phyloP scores from a whole-genome alignment of 2,329 filamentous ascomycete species.

The Purpureocillium takamizusanense region DNA sequence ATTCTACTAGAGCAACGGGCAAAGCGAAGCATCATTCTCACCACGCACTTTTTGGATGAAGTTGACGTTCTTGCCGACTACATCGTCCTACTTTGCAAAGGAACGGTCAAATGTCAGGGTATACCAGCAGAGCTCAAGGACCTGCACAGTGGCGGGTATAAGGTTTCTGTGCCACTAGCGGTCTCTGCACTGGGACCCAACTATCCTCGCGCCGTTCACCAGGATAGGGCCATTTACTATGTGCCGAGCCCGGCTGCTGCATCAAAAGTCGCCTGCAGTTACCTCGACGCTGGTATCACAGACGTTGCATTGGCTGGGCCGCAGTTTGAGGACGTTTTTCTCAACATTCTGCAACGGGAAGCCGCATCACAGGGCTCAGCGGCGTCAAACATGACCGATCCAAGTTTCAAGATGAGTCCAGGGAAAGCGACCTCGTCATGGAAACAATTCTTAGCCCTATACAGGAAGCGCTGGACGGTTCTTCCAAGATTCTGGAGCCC shows the following conservation, averaged over 20 bases:
- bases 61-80: constrained; percentile 60
- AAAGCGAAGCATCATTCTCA: constrained; percentile 54
- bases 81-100: constrained; percentile 57
- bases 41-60: constrained; percentile 64
- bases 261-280: constrained; percentile 23
- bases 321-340: constrained; percentile 23
- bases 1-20: constrained; percentile 57
- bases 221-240: constrained; percentile 46
- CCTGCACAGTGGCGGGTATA: constrained; percentile 53
- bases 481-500: too few species aligned
- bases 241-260: constrained; percentile 27
- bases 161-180: constrained; percentile 34
- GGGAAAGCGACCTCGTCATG: too few species aligned
- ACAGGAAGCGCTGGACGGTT: too few species aligned
- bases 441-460: too few species aligned
- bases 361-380: too few species aligned
- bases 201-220: constrained; percentile 37
- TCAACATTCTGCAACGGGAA: constrained; percentile 8
- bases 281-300: constrained; percentile 38
- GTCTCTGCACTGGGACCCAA: constrained; percentile 18
- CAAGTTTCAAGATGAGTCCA: too few species aligned
- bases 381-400: too few species aligned
- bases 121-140: constrained; percentile 57
- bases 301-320: constrained; percentile 20
- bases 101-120: constrained; percentile 51